A percentile compares a stretch with the other conserved stretches of the same genome.
Conservation (phyloP, 768 basidiomycete species). For the Pleurotus platypus region DNA sequence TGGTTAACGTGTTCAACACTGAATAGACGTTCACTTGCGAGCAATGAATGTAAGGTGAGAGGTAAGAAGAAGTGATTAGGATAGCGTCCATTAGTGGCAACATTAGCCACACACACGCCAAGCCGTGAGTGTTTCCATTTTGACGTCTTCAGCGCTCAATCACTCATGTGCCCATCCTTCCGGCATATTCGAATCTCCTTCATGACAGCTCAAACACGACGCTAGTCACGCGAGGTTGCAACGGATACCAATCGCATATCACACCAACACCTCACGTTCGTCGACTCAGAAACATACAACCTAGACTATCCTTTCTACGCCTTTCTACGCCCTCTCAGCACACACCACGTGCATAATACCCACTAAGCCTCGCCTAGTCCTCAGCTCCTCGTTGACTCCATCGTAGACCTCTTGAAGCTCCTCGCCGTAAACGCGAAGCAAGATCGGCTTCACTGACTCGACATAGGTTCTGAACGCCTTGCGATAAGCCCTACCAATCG, state of each 20-base stretch:
- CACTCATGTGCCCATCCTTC: no score
- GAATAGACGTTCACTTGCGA: no score
- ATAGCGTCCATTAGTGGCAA: no score
- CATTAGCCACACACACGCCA: no score
- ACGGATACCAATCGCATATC: background rate
- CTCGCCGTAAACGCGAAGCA: slow-evolving; percentile 36
- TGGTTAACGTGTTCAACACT: no score
- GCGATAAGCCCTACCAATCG: slow-evolving; percentile 40
- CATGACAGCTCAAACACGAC: no score
- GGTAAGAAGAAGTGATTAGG: no score
- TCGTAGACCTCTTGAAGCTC: slow-evolving; percentile 27
- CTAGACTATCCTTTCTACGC: no score
- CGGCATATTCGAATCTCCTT: no score
- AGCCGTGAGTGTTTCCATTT: background rate
- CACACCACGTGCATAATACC: slow-evolving; percentile 47
- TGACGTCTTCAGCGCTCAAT: slow-evolving; percentile 1
- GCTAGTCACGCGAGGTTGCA: no score
- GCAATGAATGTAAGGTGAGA: no score
- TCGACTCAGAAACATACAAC: background rate
- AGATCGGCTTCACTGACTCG: slow-evolving; percentile 44
- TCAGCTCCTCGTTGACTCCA: slow-evolving; percentile 44
- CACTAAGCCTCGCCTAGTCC: slow-evolving; percentile 42
- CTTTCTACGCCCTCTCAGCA: slow-evolving; percentile 20
- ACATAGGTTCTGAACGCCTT: slow-evolving; percentile 37
- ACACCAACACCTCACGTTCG: background rate